Percentiles rank a stretch among this genome's conserved stretches.
These are phyloP conservation scores for Plantago lanceolata DNA, from an alignment of 305 asterid genomes.

Conservation along the genomic window DNA sequence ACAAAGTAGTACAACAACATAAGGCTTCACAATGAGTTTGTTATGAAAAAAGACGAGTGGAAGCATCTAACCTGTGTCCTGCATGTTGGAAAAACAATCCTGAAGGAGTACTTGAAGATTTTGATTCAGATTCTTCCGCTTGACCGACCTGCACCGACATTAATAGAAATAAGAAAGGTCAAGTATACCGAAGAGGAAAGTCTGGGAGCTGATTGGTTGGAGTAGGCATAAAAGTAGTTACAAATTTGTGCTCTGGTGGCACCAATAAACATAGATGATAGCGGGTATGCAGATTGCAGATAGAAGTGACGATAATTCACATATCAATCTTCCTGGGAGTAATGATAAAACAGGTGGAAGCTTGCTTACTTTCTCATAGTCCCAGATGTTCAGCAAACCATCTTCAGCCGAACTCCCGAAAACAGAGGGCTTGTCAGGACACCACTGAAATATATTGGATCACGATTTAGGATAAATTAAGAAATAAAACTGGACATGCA, in stretches of 20 bases:
- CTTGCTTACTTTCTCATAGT: slow-evolving; percentile 66
- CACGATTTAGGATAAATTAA: slow-evolving; percentile 10
- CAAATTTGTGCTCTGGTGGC: no score
- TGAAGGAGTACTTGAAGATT: slow-evolving; percentile 50
- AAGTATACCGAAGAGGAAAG: slow-evolving; percentile 10
- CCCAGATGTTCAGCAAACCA: slow-evolving; percentile 93
- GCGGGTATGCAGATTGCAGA: background rate
- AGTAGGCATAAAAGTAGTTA: no score
- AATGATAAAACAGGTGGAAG: slow-evolving; percentile 3
- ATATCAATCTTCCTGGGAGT: slow-evolving; percentile 3
- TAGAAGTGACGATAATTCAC: background rate
- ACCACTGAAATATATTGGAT: slow-evolving; percentile 60
- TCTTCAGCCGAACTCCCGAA: slow-evolving; percentile 98
- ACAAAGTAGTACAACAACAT: background rate
- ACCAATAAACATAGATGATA: background rate
- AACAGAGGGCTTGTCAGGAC: slow-evolving; percentile 79
- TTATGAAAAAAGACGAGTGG: background rate
- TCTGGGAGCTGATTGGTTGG: slow-evolving; percentile 6
- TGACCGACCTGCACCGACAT: slow-evolving; percentile 59
- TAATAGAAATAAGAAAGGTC: slow-evolving; percentile 7
- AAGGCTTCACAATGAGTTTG: background rate
- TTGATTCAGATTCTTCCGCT: slow-evolving; percentile 50
- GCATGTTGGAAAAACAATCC: slow-evolving; percentile 97
- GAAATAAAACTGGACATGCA: slow-evolving; percentile 13
- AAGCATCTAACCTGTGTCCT: slow-evolving; percentile 80